Percentiles rank a stretch among this genome's conserved stretches.
Conservation (phyloP, 768 basidiomycete genomes). For the Pleurotus tuoliensis region DNA sequence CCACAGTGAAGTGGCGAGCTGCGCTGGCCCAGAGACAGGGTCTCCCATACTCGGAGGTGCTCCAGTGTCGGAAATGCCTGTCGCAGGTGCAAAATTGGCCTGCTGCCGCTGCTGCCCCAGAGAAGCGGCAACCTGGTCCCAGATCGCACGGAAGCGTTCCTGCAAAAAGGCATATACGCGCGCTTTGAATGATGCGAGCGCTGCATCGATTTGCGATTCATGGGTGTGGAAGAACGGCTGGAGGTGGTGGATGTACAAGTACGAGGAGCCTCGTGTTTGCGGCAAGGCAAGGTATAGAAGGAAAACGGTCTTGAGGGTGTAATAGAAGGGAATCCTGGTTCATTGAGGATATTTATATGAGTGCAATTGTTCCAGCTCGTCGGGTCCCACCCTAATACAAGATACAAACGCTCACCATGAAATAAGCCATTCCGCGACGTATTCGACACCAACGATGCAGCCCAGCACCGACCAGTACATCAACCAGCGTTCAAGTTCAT, state of each 20-base stretch:
- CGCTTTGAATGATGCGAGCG: conserved; percentile 62
- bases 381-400: too few species aligned
- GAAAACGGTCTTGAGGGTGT: conserved; percentile 74
- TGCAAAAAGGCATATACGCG: conserved; percentile 63
- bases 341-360: conserved; percentile 4
- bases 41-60: conserved; percentile 45
- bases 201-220: conserved; percentile 80
- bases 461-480: conserved; percentile 97
- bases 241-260: conserved; percentile 76
- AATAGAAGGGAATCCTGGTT: conserved; percentile 86
- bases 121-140: conserved; percentile 57
- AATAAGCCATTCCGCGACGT: conserved; percentile 81
- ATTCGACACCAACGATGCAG: conserved; percentile 78
- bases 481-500: conserved; percentile 88
- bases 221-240: conserved; percentile 81
- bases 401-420: conserved; percentile 60
- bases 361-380: conserved; percentile 7
- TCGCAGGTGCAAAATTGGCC: conserved; percentile 14
- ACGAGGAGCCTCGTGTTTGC: conserved; percentile 84
- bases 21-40: conserved; percentile 60
- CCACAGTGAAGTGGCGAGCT: conserved; percentile 69
- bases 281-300: conserved; percentile 89
- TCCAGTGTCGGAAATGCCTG: conserved; percentile 17
- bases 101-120: conserved; percentile 36
- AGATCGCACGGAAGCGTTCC: conserved; percentile 54